Base-by-base conservation (phyloP, 73 alveolate species). In the Paramecium sonneborni region DNA sequence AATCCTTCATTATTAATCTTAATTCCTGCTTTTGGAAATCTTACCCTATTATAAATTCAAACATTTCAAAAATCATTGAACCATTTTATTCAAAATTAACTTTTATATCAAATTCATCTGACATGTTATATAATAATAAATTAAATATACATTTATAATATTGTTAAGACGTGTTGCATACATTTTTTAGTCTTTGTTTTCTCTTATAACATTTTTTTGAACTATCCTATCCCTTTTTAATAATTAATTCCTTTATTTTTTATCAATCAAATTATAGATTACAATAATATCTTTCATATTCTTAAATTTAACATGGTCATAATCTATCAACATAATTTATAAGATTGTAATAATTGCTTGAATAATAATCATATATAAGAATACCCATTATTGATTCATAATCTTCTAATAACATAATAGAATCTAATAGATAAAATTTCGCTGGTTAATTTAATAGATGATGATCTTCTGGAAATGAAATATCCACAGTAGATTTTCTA, bases 1-100 rank as follows among this genome's bases (percentile, higher is more conserved):
- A 93, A 46, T 12, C 94, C 96, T 21, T 62, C 85, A 41, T 84
- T 38, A 76, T 87, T 92, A 39, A 74, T 56, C 84, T 28, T 76
- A 46, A 85, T 72, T 62, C 88, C 95, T 24, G 85, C 76, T 30
- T 84, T 57, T 14, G 92, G 92, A 21, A 87, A 92, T 41, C 91
- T 70, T 48, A 85, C 95, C 8, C 86, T 52, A 20, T 52, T 69
- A 34, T 30, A 92, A 85, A 39, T 23, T 21, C 38, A 92, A 32
- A 79, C 69, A 48, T 30, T 74, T 74, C 87, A 39, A 74, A 74
- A 1, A 67, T 74, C 87, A 74, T 74, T 37, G 87, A 74, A 28
- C 67, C n/a, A 74, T 74, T 74, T 23, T 37, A 21, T 74, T 74
- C 87, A 23, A 74, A 74, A 74, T 37, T 74, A 28, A 74, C 34